Evolutionary conservation across 345 rosid genomes (phyloP).

Genomic region (Eucalyptus erythrocorys): DNA sequence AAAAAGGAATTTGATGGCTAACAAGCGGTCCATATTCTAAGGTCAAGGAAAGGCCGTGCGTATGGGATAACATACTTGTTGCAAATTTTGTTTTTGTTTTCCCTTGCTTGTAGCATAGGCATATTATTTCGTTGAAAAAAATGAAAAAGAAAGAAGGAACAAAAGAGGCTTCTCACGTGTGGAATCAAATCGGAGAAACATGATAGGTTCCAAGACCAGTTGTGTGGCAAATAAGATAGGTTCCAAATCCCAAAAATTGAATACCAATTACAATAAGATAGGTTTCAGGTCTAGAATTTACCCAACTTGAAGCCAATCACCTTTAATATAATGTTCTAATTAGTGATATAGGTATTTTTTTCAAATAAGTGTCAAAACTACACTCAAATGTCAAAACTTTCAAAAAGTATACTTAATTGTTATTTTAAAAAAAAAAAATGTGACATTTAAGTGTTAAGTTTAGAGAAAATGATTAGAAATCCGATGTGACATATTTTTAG

Average conservation of each 20-base stretch:
- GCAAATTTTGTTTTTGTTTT: too few relatives aligned
- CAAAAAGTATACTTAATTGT: too few relatives aligned
- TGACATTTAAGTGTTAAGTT: too few relatives aligned
- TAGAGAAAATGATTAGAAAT: rapidly evolving
- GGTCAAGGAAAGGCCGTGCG: rapidly evolving
- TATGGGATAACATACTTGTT: rapidly evolving
- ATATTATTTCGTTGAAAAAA: rapidly evolving
- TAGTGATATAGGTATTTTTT: neutral
- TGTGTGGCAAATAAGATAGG: rapidly evolving
- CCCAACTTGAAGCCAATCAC: rapidly evolving
- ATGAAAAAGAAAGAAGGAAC: neutral
- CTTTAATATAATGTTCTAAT: neutral
- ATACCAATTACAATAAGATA: too few relatives aligned
- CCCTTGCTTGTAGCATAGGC: too few relatives aligned
- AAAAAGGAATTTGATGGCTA: rapidly evolving
- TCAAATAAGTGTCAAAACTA: too few relatives aligned
- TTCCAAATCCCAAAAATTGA: neutral
- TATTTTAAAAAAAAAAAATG: too few relatives aligned
- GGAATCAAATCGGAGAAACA: rapidly evolving
- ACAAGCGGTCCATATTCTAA: rapidly evolving
- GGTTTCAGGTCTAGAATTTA: neutral
- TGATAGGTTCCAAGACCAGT: rapidly evolving
- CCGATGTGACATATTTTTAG: rapidly evolving
- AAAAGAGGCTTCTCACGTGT: neutral
- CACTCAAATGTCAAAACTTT: too few relatives aligned